Base-by-base conservation (phyloP, 2,329 filamentous ascomycete genomes). In the Neonectria ditissima region DNA sequence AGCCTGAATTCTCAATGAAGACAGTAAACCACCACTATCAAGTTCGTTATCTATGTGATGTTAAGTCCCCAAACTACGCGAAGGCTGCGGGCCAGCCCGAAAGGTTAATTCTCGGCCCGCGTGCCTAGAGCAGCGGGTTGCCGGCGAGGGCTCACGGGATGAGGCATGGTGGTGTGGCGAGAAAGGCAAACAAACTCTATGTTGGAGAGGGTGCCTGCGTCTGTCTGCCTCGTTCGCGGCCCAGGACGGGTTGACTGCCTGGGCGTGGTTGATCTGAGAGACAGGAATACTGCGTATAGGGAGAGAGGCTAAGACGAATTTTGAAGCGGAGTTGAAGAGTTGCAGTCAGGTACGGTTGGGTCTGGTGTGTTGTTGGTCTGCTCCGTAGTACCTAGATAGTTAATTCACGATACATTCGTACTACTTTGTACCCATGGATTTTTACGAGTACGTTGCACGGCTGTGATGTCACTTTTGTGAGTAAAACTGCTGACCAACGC, bases 1-100 rank as follows among this genome's bases (percentile, higher is more conserved):
- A 47, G 47, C 66, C 51, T 69, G 47, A 47, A 57, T 68, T 66
- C 66, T 70, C 70, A 52, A 74, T 67, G n/a, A 82, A 85, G 68
- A 82, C 84, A 68, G 72, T 75, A 54, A 65, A 66, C 62, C 65
- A 58, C 45, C 52, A 57, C 34, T 55, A 52, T 14, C 20, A 39
- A 18, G 20, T 26, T 4, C 24, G 8, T n/a, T 14, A 5, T 13
- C 5, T n/a, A 11, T 16, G 32, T 53, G 47, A 50, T 3, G 24
- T 45, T 9, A 3, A 13, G 8, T 7, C 26, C 18, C 22, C 26
- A 16, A 22, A 44, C 41, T 58, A 32, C 26, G 48, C 39, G 39
- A 8, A 14, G 44, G 20, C 39, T 16, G 26, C 60, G 54, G 60
- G 26, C 50, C 55, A 54, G 20, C 41, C 60, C 60, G 60, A 43